A percentile compares a stretch with the other conserved stretches of the same genome.
Conservation (phyloP, 805 yeast genomes). For the Cyberlindnera americana region DNA sequence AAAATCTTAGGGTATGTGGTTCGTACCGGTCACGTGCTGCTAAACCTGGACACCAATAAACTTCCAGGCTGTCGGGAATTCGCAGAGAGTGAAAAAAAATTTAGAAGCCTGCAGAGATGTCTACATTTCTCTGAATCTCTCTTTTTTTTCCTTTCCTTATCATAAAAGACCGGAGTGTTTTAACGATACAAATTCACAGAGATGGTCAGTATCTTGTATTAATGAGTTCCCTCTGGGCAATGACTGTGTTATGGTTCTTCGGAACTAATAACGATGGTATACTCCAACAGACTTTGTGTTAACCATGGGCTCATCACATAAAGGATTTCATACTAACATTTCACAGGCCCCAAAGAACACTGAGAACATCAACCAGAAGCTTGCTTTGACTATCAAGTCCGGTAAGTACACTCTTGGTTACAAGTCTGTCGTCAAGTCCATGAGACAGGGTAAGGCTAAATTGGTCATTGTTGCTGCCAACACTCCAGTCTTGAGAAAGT, state of each 20-base stretch:
- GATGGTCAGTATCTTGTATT: conserved; percentile 79
- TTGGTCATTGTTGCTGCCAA: conserved; percentile 96
- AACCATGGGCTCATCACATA: too few species aligned
- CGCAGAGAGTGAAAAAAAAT: conserved; percentile 10
- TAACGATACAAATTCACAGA: conserved; percentile 65
- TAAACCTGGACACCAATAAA: conserved; percentile 13
- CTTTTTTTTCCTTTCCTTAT: conserved; percentile 15
- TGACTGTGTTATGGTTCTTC: too few species aligned
- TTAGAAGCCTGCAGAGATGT: too few species aligned
- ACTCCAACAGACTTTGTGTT: too few species aligned
- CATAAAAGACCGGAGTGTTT: conserved; percentile 90
- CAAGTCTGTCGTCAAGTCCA: conserved; percentile 97
- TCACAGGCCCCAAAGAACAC: conserved; percentile 89
- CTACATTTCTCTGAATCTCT: not conserved
- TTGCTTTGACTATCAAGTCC: conserved; percentile 96
- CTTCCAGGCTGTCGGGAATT: not conserved
- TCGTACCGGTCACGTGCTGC: conserved; percentile 9
- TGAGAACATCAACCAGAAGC: conserved; percentile 96
- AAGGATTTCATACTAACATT: conserved; percentile 37
- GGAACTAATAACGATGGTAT: too few species aligned
- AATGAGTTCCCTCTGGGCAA: not conserved
- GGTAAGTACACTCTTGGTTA: conserved; percentile 99
- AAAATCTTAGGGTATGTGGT: conserved; percentile 5
- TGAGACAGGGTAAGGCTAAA: conserved; percentile 99
- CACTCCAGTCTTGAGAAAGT: conserved; percentile 99